Base-by-base conservation (phyloP, 1,284 basidiomycete species). In the Microbotryum lychnidis-dioicae region DNA sequence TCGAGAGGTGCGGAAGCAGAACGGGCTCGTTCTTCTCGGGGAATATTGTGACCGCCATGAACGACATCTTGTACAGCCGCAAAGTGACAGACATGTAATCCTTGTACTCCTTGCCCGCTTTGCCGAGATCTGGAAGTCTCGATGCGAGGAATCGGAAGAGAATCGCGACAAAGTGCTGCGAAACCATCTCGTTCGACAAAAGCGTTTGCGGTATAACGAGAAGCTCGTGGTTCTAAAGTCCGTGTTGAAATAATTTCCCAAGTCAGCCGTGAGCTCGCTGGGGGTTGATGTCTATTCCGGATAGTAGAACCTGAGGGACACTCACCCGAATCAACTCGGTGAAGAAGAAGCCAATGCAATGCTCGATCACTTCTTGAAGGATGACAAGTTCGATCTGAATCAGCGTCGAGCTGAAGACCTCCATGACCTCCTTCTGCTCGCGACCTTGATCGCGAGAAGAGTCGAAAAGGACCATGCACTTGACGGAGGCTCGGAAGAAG, bases 51-150 rank as follows among this genome's bases (percentile, higher is more conserved):
- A 98, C 91, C 3, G 94, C 90, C 68, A 84, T 82, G 77, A 98
- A 99, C 9, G 91, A 87, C 83, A 97, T 89, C 79, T 97, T 98
- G 84, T 92, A 98, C 62, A 97, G 80, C 56, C 91, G 84, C 62
- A 98, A 85, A 12, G 87, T 88, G 49, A 88, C 84, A 1, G 87
- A 84, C 3, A 87, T 85, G 12, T 84, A 85, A 68, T 85, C 80
- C 64, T 78, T 78, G 70, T 91, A 87, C 70, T 93, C 87, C 72
- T 87, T 84, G 66, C 91, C 86, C 53, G 58, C 63, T 51, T 65
- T 68, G 55, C 93, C 94, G 3, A 99, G 82, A 52, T 87, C 78
- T 31, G 87, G 87, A 18, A 99, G 82, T 53, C 86, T 82, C 33
- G 86, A 84, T 60, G 96, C 85, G 54, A 98, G 82, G 76, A 91